These are phyloP conservation scores for Yamadazyma dendronema DNA, from an alignment of 1,139 yeast genomes.

Conservation along the genomic window DNA sequence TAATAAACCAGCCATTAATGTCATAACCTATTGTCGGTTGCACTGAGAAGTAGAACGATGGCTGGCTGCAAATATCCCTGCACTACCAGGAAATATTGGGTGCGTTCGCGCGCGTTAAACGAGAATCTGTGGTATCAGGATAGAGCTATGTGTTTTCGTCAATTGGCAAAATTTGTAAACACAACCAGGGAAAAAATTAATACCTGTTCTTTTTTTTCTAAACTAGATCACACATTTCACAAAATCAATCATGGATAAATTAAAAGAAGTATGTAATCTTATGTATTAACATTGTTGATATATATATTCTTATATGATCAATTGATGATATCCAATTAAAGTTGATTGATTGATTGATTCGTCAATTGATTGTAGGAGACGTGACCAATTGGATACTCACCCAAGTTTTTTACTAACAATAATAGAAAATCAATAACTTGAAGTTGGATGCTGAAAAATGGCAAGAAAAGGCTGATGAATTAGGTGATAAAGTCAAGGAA, in stretches of 20 bases:
- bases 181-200: constrained; percentile 7
- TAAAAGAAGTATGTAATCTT: constrained; percentile 55
- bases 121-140: background rate
- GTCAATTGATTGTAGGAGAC: background rate
- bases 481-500: constrained; percentile 74
- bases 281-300: constrained; percentile 5
- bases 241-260: constrained; percentile 40
- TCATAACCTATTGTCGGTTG: constrained; percentile 1
- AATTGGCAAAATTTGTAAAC: constrained; percentile 11
- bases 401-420: constrained; percentile 6
- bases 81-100: constrained; percentile 4
- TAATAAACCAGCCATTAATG: constrained; percentile 4
- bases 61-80: constrained; percentile 13
- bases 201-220: constrained; percentile 10
- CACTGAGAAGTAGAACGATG: constrained; percentile 6
- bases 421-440: constrained; percentile 80
- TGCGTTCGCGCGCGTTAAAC: background rate
- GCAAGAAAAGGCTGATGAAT: constrained; percentile 95
- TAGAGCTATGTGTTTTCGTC: constrained; percentile 8
- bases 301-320: background rate
- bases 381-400: background rate
- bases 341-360: background rate
- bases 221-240: constrained; percentile 1
- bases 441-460: constrained; percentile 95
- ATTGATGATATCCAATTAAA: background rate